Base-by-base conservation (phyloP, 257 asterid genomes). In the Solanum chaucha region DNA sequence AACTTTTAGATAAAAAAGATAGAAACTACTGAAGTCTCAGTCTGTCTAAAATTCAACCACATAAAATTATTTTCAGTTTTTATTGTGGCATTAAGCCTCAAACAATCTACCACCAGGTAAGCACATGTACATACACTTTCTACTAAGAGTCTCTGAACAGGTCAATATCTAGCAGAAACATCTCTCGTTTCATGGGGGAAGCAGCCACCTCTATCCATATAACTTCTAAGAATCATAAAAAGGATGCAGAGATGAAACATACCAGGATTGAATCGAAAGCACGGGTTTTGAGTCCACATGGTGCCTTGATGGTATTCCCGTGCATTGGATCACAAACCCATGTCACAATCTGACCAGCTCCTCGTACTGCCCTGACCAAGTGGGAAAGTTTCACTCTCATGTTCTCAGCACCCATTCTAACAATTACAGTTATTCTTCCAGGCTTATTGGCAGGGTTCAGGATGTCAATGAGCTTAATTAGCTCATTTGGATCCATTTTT, bases 261-360 rank as follows among this genome's bases (percentile, higher is more conserved):
- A 95, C 98, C 97, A 93, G 90, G 89, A 95, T 95, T 4, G 98
- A 90, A 88, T 95, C 98, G 40, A 95, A 95, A 87, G 98, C 90
- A 36, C 98, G 98, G 14, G 98, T 95, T 90, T 94, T 95, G 87
- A 94, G 95, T 75, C 98, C 98, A 26, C 97, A 95, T 2, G 98
- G 98, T 14, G 98, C 98, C 89, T 93, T 94, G 89, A 95, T 94
- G 48, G 98, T 95, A 94, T 95, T 95, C 68, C 97, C 97, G 17
- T 95, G 98, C 98, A 95, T 95, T 7, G 98, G 98, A 89, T 95
- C 98, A 74, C 98, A 93, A 10, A 95, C 98, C 98, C 98, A 95
- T 82, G 98, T 95, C 15, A 95, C 98, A 74, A 93, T 86, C 84
- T 94, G 98, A 17, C 98, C 98, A 1, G 98, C 96, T 85, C 94